These are phyloP conservation scores for Nakaseomyces glabratus DNA, from an alignment of 1,139 yeast genomes.

Conservation along the genomic window DNA sequence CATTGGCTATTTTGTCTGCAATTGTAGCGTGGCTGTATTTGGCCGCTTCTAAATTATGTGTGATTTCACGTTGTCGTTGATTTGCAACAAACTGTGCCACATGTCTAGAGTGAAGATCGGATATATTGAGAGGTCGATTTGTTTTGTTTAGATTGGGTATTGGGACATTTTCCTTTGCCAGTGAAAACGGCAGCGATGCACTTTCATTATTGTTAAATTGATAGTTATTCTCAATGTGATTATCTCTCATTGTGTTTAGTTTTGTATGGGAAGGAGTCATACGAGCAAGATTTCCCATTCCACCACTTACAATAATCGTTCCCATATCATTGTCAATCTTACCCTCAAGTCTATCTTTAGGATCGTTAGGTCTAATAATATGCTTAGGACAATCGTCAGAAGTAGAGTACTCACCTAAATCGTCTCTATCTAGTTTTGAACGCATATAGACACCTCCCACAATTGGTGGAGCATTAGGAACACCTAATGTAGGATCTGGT, in stretches of 20 bases:
- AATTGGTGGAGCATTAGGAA: conserved; percentile 81
- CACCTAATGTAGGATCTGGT: conserved; percentile 73
- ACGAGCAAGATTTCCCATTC: conserved; percentile 17
- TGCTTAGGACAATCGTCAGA: conserved; percentile 57
- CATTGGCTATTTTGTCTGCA: background rate
- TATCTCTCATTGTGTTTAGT: conserved; percentile 4
- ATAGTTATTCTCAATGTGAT: background rate
- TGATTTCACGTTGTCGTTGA: background rate
- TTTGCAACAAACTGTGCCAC: conserved; percentile 4
- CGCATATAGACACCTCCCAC: conserved; percentile 83
- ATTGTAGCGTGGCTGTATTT: conserved; percentile 4
- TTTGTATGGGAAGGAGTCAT: conserved; percentile 13
- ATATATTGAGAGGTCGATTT: conserved; percentile 1
- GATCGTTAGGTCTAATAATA: conserved; percentile 38
- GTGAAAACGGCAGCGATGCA: background rate
- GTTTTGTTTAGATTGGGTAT: conserved; percentile 1
- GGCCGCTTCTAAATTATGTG: background rate
- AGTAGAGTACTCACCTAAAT: conserved; percentile 61
- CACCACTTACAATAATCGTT: conserved; percentile 21
- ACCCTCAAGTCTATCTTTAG: conserved; percentile 26
- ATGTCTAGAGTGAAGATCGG: conserved; percentile 3
- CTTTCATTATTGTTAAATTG: background rate
- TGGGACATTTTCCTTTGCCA: conserved; percentile 1
- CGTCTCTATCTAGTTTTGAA: conserved; percentile 67
- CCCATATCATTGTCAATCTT: conserved; percentile 30